Base-by-base conservation (phyloP, 164 flowering plant genomes). In the Taxillus chinensis region DNA sequence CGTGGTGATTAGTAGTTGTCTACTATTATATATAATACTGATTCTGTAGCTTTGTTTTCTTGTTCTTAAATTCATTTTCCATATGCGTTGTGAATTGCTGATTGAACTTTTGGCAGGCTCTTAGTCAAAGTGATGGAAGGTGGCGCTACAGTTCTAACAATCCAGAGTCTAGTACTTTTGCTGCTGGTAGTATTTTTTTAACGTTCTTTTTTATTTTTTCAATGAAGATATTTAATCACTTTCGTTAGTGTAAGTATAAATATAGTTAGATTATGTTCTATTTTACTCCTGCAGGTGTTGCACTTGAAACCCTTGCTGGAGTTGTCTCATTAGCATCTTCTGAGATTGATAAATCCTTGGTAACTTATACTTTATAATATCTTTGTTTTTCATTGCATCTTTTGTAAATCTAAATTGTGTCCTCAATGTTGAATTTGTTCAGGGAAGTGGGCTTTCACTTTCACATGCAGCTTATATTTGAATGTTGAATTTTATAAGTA, bases 71-170 rank as follows among this genome's bases (percentile, higher is more conserved):
- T 39, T 12, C 2, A 27, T 7, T 8, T 51, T 54, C 39, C 4
- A 14, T 12, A 38, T 48, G 3, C 48, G 12, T 61, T 68, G 6
- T 57, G 55, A 45, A 38, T 56, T 17, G 43, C 39, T 41, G 61
- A 53, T n/a, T 45, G 9, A 17, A 41, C 38, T 6, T 8, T 45
- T 77, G 54, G 58, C 83, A 91, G 98, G 81, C 93, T 62, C 77
- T 91, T 55, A 87, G 97, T 77, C 97, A 90, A 70, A 91, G 95
- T 80, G 99, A 89, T 82, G 99, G 99, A 68, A 81, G 83, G 69
- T 95, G 97, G 99, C 95, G 95, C 60, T 78, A 75, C 54, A 80
- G 83, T 73, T 84, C 86, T 64, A 81, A 73, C 64, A 81, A 87
- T 64, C 87, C 92, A 13, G 92, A 86, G 70, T 84, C 96, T 50